Evolutionary conservation across 345 rosid species (phyloP), one percentile per base, ranked within the genome.

Genomic region (Cardamine resedifolia): DNA sequence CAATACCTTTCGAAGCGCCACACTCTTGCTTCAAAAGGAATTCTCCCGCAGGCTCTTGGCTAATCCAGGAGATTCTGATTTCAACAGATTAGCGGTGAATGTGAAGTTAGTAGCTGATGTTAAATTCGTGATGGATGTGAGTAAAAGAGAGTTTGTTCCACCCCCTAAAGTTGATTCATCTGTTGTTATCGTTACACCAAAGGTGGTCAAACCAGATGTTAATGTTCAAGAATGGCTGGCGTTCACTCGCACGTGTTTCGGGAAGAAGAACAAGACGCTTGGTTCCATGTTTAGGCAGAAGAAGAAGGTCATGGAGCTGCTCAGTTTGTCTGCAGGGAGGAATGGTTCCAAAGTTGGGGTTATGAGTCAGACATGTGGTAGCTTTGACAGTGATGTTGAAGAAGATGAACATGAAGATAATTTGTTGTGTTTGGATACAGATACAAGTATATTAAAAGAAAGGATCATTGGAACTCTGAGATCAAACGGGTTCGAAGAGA

Each of bases 281-380:
- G 96, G 98, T 38, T 96, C 99, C 0, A 88, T 84, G 14, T 91
- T 91, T 74, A 91, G 87, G 85, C 92, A 91, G 87, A 91, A 91
- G 93, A 90, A 84, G 84, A 91, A 90, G 82, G 79, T 91, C 48
- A 34, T 74, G 31, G 97, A 88, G 83, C 78, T 91, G 30, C 66
- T 81, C 59, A 66, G 66, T 67, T 77, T 85, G 44, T 64, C 68
- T 27, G 15, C 43, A 19, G 9, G 55, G 60, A 73, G 30, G 23
- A 58, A 20, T 21, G 43, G 58, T 56, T 80, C 88, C 5, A 77
- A 62, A 10, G 56, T 14, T 70, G 73, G 60, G 7, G 14, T 6
- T 11, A 33, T n/a, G 65, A 36, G 48, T 12, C 67, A 38, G 43
- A 11, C 6, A 7, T 30, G 20, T 59, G 23, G 53, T 31, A 6